Evolutionary conservation across 345 rosid species (phyloP).

Genomic region (Dovyalis caffra): DNA sequence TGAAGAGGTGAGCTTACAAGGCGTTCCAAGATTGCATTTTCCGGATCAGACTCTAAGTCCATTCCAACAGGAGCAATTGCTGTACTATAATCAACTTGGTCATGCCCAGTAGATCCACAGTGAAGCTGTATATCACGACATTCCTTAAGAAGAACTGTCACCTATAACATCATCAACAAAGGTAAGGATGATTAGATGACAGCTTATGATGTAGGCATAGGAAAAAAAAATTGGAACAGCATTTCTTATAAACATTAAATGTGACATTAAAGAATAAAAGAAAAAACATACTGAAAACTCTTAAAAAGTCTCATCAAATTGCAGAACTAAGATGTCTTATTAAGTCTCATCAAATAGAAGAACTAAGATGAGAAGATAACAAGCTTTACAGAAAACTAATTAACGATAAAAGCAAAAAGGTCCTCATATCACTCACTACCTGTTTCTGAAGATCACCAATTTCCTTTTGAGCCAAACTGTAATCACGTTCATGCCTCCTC

Average conservation of each 20-base stretch:
- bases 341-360: background rate
- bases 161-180: constrained; percentile 39
- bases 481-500: constrained; percentile 79
- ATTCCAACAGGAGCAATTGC: constrained; percentile 42
- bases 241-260: background rate
- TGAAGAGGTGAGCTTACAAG: constrained; percentile 48
- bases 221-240: background rate
- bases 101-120: constrained; percentile 59
- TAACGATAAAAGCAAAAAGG: background rate
- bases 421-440: constrained; percentile 41
- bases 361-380: background rate
- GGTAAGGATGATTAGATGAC: background rate
- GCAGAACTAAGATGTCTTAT: too few relatives aligned
- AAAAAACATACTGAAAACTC: too few relatives aligned
- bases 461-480: constrained; percentile 64
- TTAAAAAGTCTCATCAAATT: background rate
- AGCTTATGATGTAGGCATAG: background rate
- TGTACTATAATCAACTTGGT: constrained; percentile 39
- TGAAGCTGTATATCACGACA: constrained; percentile 92
- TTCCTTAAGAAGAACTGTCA: constrained; percentile 88
- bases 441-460: constrained; percentile 82
- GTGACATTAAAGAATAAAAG: background rate
- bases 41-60: constrained; percentile 55
- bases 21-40: constrained; percentile 68
- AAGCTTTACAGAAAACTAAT: background rate